Conservation (phyloP, 306 rosid genomes). For the Betula pendula region DNA sequence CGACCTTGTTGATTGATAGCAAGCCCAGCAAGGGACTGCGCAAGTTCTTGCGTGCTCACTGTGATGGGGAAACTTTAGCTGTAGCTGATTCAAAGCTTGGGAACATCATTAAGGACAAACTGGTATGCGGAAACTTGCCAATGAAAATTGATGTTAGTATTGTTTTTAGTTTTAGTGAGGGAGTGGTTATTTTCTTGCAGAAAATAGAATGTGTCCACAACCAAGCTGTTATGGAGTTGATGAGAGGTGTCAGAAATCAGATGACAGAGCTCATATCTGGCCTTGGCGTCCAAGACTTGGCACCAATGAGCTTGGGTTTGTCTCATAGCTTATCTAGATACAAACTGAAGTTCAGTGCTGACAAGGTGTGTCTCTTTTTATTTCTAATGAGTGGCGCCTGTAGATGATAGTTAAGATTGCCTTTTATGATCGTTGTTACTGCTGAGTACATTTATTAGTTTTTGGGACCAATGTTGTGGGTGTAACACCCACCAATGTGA, state of each 20-base stretch:
- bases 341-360: constrained; percentile 93
- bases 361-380: constrained; percentile 56
- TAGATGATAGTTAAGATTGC: neutral
- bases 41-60: constrained; percentile 77
- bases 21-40: constrained; percentile 91
- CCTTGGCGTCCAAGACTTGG: constrained; percentile 82
- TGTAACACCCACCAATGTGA: neutral
- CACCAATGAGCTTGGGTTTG: constrained; percentile 95
- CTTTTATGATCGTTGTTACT: neutral
- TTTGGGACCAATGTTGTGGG: neutral
- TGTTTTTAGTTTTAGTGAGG: neutral
- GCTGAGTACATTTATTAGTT: neutral
- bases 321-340: constrained; percentile 92
- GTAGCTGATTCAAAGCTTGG: constrained; percentile 96
- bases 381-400: neutral
- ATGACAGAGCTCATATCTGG: constrained; percentile 78
- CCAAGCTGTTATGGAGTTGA: constrained; percentile 83
- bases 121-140: constrained; percentile 43
- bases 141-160: neutral
- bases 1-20: constrained; percentile 72
- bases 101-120: constrained; percentile 75
- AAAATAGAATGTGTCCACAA: constrained; percentile 85
- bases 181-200: constrained; percentile 42
- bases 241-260: constrained; percentile 86
- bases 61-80: constrained; percentile 71